Evolutionary conservation across 139 green algal genomes (phyloP).

Genomic region (Micractinium sp.): DNA sequence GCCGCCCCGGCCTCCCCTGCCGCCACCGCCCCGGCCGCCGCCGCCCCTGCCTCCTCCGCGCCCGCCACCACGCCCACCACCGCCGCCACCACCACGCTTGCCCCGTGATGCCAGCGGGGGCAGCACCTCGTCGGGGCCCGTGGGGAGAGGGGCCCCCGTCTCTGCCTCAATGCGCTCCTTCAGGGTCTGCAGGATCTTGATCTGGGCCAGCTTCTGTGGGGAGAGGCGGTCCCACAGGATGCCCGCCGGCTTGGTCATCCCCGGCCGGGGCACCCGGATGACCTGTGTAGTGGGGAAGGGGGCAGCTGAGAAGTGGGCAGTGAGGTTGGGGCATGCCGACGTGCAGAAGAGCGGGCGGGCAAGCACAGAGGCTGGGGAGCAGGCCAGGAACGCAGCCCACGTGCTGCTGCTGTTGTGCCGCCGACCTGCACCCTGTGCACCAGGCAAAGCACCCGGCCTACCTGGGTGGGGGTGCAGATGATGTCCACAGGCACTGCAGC

Average conservation of each 20-base stretch:
- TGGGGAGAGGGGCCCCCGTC: constrained; percentile 56
- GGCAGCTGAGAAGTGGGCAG: neutral
- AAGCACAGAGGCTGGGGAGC: neutral
- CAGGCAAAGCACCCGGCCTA: constrained; percentile 23
- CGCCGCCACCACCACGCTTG: constrained; percentile 12
- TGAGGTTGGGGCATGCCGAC: neutral
- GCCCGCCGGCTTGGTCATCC: constrained; percentile 59
- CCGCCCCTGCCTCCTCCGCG: neutral
- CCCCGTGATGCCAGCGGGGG: constrained; percentile 51
- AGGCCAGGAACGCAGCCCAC: neutral
- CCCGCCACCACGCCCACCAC: constrained; percentile 10
- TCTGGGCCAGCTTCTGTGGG: constrained; percentile 70
- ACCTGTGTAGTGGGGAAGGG: neutral
- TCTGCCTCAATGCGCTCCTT: constrained; percentile 70
- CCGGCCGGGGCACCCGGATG: constrained; percentile 57
- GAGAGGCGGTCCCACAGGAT: constrained; percentile 82
- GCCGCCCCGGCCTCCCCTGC: neutral
- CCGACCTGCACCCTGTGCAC: neutral
- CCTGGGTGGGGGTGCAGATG: constrained; percentile 81
- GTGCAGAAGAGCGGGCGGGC: neutral
- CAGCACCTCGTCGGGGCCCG: constrained; percentile 57
- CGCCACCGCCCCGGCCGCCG: neutral
- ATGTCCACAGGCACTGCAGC: constrained; percentile 75
- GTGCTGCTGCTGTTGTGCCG: neutral
- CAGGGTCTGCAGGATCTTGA: constrained; percentile 68